Base-by-base conservation (phyloP, 805 yeast genomes). In the Hagleromyces aurorensis region DNA sequence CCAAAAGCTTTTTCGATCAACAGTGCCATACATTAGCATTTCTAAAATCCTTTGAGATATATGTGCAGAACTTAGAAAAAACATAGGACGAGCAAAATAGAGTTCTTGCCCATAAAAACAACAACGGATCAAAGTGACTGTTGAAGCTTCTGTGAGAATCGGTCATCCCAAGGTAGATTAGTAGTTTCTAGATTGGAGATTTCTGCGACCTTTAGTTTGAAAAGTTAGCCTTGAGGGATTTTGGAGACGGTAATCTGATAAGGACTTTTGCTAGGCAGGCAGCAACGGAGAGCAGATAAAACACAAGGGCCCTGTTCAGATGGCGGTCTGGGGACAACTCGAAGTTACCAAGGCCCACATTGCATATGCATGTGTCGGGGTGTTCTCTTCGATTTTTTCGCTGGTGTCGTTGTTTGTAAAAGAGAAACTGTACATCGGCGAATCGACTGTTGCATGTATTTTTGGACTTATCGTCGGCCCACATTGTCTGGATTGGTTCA, bases 381-480 rank as follows among this genome's bases (percentile, higher is more conserved):
- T 82, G 8, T 84, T 86, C 50, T 72, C 86, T 30, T 70, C 89
- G 5, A 57, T 82, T 16, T 87, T 86, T 57, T 82, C 94, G 4
- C 64, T 86, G 10, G 70, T 81, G 3, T 87, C 96, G 0, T 66
- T 84, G 16, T 74, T 83, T 46, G 76, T 85, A 25, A 86, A 86
- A 52, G 95, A 86, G 54, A 70, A 73, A 43, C 67, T 85, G 8
- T 86, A 80, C 51, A 78, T 86, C 13, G 95, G 96, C 40, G 96
- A 86, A 57, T 94, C 96, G 5, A 78, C 91, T 0, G 83, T 84
- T 3, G 94, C 95, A 0, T 75, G 89, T 3, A 64, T 84, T 4
- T 80, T 81, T 23, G 96, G 96, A 1, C 62, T 85, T 7, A 82
- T 86, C 13, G 75, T 86, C 6, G 96, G 96, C 0, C 96, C 96